Evolutionary conservation across 2,329 filamentous ascomycete species (phyloP), one percentile per base, ranked within the genome.

Genomic region (Neofusicoccum laricinum): DNA sequence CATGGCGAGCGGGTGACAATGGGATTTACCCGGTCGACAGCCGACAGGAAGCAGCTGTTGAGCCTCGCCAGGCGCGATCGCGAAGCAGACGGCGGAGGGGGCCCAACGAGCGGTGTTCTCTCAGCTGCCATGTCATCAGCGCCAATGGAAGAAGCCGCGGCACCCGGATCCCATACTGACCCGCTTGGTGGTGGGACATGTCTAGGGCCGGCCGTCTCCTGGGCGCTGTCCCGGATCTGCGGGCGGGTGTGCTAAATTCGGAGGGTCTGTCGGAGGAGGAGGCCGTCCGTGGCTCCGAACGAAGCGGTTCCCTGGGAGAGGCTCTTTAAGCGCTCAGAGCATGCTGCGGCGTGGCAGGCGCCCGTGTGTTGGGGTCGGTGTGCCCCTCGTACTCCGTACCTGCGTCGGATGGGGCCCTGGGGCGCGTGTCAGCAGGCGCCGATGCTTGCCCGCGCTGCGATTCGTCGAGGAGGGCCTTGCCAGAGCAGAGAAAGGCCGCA

Each of bases 311-410:
- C 6, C 38, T 58, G 38, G 21, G 14, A 30, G n/a, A 41, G 25
- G 53, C 36, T 25, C 53, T 45, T 45, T 15, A 32, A 6, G 53
- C 53, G 53, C 40, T 59, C 55, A 46, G 55, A 46, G 55, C 55
- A 21, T 45, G 51, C 14, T 43, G 51, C 38, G 51, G 51, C 51
- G 51, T 30, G 25, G 30, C 10, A 46, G 32, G 41, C 55, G 55
- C n/a, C 51, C 55, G 55, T 59, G 55, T 38, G 55, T 25, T 19
- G n/a, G 38, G 55, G 51, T 57, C 51, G 38, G 38, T 57, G 51
- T 25, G 21, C 11, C 17, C n/a, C 25, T 59, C 40, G 55, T 59
- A 36, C n/a, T 15, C 46, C 40, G 55, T 59, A 36, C 55, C 55
- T 59, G 40, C 41, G 55, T 59, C 32, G 53, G 4, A 12, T n/a